Evolutionary conservation across 805 yeast genomes (phyloP), one percentile per base, ranked within the genome.

Genomic region (Suhomyces prunicola): DNA sequence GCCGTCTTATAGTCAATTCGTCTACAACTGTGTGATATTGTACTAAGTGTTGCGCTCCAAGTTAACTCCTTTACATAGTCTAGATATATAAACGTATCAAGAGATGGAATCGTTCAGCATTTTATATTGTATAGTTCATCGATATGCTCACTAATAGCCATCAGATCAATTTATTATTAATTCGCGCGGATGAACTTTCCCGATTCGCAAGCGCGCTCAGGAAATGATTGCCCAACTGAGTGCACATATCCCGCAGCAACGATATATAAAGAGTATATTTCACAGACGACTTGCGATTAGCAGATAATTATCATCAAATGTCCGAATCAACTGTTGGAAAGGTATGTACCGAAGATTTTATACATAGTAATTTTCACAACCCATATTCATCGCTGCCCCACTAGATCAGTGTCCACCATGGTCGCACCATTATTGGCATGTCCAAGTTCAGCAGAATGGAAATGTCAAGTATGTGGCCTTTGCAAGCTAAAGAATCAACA

Each of bases 1-100:
- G 89, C 94, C n/a, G 96, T 90, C 12, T 75, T 90, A 60, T 90
- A 73, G 57, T 9, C 17, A 33, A 33, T 33, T 33, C 4, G 9
- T 33, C 12, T 9, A 27, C 29, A 27, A 27, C 9, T 27, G 9
- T 27, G 2, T 27, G 9, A 27, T 8, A 26, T 27, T 9, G 10
- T 27, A 27, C 12, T 27, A 27, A 19, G 19, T 19, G 19, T 19
- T 19, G 3, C 3, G 29, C 12, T 27, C 12, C 12, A 27, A 8
- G 9, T 12, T 27, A 9, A 27, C 29, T 27, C 10, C 29, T 6
- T 27, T 27, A 27, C 29, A 33, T n/a, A n/a, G 36, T 33, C 36
- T 33, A 33, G 36, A 12, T 29, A 29, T 29, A 29, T 29, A 29
- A 29, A 29, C 2, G 33, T 29, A 5, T 6, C 5, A 29, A 29